These are phyloP conservation scores for Periconia sp. DNA, from an alignment of 2,329 filamentous ascomycete species.

Conservation along the genomic window DNA sequence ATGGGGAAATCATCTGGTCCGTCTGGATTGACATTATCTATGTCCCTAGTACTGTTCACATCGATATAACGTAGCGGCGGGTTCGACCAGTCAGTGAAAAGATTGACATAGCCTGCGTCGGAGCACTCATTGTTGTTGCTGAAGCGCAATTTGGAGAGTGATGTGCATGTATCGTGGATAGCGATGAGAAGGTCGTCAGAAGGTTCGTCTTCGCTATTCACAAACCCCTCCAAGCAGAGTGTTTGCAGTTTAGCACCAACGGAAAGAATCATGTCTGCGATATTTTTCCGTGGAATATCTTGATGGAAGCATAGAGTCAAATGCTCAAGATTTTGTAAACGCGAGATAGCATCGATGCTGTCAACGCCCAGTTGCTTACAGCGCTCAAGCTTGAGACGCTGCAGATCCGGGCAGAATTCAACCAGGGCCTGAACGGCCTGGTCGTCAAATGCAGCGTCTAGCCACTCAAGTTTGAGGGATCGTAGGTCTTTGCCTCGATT, in stretches of 20 bases:
- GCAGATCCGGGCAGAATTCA: slow-evolving; percentile 66
- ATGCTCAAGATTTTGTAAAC: slow-evolving; percentile 67
- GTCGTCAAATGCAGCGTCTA: slow-evolving; percentile 80
- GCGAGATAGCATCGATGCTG: slow-evolving; percentile 66
- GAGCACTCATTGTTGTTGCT: slow-evolving; percentile 75
- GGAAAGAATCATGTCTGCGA: slow-evolving; percentile 62
- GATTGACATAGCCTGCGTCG: slow-evolving; percentile 69
- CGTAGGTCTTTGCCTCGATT: slow-evolving; percentile 67
- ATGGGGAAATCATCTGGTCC: slow-evolving; percentile 60
- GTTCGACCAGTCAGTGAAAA: slow-evolving; percentile 80
- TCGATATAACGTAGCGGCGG: slow-evolving; percentile 70
- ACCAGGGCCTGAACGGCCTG: slow-evolving; percentile 65
- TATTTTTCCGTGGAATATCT: slow-evolving; percentile 57
- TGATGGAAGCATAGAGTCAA: slow-evolving; percentile 70
- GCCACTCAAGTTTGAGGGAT: slow-evolving; percentile 76
- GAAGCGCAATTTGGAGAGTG: slow-evolving; percentile 76
- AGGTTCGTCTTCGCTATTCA: slow-evolving; percentile 63
- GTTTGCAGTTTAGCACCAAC: slow-evolving; percentile 72
- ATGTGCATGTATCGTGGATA: slow-evolving; percentile 69
- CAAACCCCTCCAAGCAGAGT: slow-evolving; percentile 72
- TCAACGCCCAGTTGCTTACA: slow-evolving; percentile 72
- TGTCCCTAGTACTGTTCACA: slow-evolving; percentile 73
- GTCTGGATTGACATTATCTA: slow-evolving; percentile 71
- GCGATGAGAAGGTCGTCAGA: slow-evolving; percentile 60
- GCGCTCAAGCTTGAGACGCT: slow-evolving; percentile 76